Base-by-base conservation (phyloP, 2,329 filamentous ascomycete genomes). In the Fusarium dimerum region DNA sequence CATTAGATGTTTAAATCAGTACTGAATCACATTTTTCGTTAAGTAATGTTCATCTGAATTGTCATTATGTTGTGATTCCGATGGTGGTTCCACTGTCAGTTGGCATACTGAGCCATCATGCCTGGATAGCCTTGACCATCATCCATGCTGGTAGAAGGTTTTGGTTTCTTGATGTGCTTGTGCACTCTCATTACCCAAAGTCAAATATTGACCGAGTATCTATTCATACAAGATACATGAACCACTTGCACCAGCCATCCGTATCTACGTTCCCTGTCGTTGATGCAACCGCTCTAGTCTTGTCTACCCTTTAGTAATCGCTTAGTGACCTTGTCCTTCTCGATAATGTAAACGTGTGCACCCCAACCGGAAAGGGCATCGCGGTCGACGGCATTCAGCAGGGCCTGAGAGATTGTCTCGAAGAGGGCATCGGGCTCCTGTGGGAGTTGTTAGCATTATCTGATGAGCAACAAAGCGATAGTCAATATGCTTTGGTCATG, bases 261-360 rank as follows among this genome's bases (percentile, higher is more conserved):
- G 41, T 45, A 44, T 52, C 52, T 55, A 51, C 44, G 40, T 53
- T 56, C 45, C 53, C 45, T 54, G 50, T 50, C 55, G 54, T 61
- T 34, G 47, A 44, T 40, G 51, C 54, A 50, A 53, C 48, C 47
- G 29, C 49, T 63, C 59, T 90, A 92, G 74, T 97, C 93, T 79
- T 97, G 93, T 80, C 92, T 86, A 71, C 92, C 92, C 86, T 97
- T 97, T 74, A 99, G 81, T 86, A 99, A 85, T 73, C 94, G 84
- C 88, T 97, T 97, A 69, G 94, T 97, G 59, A 99, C 90, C 89
- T 97, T 97, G 79, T 96, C 92, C 84, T 99, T 99, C 82, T 97
- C 94, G 74, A 99, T 96, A 70, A 99, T 96, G 79, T 97, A 99
- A 65, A 99, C 94, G 71, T 99, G 92, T 39, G 94, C 94, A 71